Evolutionary conservation across 2,329 filamentous ascomycete species (phyloP).

Genomic region (Alternaria arborescens): DNA sequence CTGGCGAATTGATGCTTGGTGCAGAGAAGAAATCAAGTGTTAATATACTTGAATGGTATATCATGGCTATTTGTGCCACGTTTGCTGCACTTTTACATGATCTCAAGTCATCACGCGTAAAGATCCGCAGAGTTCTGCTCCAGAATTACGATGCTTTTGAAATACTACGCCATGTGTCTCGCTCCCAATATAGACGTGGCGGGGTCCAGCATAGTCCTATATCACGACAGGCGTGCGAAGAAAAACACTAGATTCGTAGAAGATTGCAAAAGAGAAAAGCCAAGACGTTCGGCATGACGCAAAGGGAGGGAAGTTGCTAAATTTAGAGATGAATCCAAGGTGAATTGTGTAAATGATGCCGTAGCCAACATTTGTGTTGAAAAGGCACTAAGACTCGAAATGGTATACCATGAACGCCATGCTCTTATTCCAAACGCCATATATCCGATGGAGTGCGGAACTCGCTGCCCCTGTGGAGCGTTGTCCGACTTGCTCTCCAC

Average conservation of each 20-base stretch:
- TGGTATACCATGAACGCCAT: slow-evolving; percentile 15
- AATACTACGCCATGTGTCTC: too few species aligned
- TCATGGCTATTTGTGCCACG: neutral
- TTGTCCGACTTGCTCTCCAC: neutral
- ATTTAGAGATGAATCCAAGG: neutral
- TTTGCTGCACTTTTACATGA: neutral
- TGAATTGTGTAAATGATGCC: neutral
- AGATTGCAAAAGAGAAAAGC: too few species aligned
- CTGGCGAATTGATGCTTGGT: neutral
- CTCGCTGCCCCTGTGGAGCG: neutral
- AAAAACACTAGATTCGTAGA: too few species aligned
- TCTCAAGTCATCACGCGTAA: neutral
- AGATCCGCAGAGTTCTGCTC: too few species aligned
- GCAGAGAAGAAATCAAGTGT: neutral
- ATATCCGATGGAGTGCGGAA: neutral
- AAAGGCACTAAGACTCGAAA: neutral
- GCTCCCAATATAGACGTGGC: too few species aligned
- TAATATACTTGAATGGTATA: neutral
- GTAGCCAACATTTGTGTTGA: neutral
- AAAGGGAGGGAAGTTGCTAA: neutral
- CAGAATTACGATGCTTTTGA: too few species aligned
- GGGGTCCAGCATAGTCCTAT: neutral
- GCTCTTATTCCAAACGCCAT: slow-evolving; percentile 10
- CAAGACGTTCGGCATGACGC: neutral
- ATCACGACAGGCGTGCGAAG: too few species aligned